These are phyloP conservation scores for Trichoderma erinaceum DNA, from an alignment of 495 filamentous ascomycete genomes.

Conservation along the genomic window DNA sequence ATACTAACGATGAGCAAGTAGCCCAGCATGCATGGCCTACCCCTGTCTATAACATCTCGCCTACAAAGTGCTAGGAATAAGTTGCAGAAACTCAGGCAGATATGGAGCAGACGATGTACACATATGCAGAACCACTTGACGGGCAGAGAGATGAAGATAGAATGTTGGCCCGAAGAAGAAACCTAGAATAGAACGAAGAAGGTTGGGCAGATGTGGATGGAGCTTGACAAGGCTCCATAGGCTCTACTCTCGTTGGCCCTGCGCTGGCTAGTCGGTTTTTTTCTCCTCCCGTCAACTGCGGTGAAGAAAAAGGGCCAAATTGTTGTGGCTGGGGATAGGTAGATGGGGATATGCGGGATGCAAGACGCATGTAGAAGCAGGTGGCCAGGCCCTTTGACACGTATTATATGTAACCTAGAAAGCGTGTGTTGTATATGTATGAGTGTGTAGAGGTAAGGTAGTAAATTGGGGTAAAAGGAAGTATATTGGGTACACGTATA, in stretches of 20 bases:
- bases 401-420: not conserved
- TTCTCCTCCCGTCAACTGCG: not conserved
- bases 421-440: not conserved
- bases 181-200: too few species aligned
- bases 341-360: not conserved
- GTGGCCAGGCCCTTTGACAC: conserved; percentile 7
- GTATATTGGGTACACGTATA: too few species aligned
- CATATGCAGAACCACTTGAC: too few species aligned
- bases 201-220: too few species aligned
- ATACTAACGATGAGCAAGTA: not conserved
- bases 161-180: too few species aligned
- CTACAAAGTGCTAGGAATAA: too few species aligned
- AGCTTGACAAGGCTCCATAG: not conserved
- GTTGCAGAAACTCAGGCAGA: too few species aligned
- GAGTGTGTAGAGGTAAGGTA: not conserved
- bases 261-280: not conserved
- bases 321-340: not conserved
- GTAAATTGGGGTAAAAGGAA: too few species aligned
- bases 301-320: conserved; percentile 1
- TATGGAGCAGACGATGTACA: too few species aligned
- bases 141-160: too few species aligned
- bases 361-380: conserved; percentile 6
- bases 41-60: not conserved
- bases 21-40: not conserved
- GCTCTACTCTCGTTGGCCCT: not conserved